Evolutionary conservation across 495 filamentous ascomycete species (phyloP).

Genomic region (Sabuloglossum arenarium): DNA sequence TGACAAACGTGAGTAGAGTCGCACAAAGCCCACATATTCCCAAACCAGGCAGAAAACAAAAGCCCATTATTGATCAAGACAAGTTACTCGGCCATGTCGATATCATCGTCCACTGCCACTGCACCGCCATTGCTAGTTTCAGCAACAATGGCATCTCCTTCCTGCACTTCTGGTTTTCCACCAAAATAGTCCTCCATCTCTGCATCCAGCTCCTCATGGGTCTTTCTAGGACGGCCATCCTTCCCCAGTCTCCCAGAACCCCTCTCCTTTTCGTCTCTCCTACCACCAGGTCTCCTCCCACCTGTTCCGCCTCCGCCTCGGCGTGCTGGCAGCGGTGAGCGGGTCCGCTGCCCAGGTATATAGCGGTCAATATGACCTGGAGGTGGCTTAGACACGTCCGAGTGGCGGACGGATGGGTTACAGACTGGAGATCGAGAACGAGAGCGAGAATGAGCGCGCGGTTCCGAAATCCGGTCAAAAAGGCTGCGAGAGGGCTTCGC

Average conservation of each 20-base stretch:
- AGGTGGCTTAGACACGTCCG: conserved; percentile 42
- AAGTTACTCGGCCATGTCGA: neutral
- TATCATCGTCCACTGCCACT: neutral
- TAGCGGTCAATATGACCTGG: conserved; percentile 70
- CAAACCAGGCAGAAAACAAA: too few relatives aligned
- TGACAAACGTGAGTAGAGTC: too few relatives aligned
- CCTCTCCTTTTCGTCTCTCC: conserved; percentile 18
- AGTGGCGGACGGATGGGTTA: neutral
- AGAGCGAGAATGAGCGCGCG: conserved; percentile 18
- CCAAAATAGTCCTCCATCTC: conserved; percentile 94
- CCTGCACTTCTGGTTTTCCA: conserved; percentile 18
- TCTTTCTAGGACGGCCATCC: conserved; percentile 48
- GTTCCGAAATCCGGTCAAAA: conserved; percentile 43
- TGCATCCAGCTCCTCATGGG: conserved; percentile 75
- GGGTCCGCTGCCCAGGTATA: conserved; percentile 36
- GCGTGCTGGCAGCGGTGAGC: conserved; percentile 22
- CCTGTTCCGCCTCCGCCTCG: conserved; percentile 26
- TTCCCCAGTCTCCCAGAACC: conserved; percentile 18
- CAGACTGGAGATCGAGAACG: conserved; percentile 29
- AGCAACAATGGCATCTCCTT: neutral
- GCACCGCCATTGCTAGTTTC: neutral
- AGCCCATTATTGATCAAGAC: too few relatives aligned
- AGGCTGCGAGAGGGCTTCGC: conserved; percentile 38
- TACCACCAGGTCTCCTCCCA: conserved; percentile 11
- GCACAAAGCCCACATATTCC: too few relatives aligned